Percentiles rank a stretch among this genome's conserved stretches.
These are phyloP conservation scores for Euphorbia corollata DNA, from an alignment of 441 rosid genomes.

Conservation along the genomic window DNA sequence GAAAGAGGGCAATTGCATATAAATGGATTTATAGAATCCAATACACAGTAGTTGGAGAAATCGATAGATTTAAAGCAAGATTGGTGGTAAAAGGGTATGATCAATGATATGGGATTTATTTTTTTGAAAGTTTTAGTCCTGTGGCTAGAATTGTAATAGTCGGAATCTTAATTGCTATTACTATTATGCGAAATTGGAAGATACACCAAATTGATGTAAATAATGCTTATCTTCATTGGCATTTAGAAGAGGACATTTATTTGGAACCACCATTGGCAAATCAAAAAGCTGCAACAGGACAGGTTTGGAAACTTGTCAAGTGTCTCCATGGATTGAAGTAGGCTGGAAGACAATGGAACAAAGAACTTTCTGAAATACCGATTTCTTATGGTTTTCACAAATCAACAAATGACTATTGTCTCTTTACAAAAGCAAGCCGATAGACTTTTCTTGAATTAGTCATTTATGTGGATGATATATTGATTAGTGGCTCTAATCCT, in stretches of 20 bases:
- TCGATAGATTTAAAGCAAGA: background rate
- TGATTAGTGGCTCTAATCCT: too few species aligned
- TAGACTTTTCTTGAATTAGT: too few species aligned
- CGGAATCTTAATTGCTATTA: background rate
- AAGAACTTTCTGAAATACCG: background rate
- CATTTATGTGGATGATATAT: too few species aligned
- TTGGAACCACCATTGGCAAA: background rate
- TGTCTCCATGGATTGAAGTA: background rate
- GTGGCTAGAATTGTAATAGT: background rate
- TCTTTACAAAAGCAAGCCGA: too few species aligned
- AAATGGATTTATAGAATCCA: background rate
- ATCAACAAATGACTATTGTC: too few species aligned
- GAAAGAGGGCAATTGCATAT: background rate
- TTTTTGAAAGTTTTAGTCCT: background rate
- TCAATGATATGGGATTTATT: too few species aligned
- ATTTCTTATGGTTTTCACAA: too few species aligned
- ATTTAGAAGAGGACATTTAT: background rate
- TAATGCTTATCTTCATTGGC: background rate
- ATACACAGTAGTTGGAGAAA: background rate
- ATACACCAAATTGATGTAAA: background rate
- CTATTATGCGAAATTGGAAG: background rate
- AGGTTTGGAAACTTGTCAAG: background rate
- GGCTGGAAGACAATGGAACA: background rate
- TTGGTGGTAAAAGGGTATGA: background rate
- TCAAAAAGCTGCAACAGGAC: background rate